These are phyloP conservation scores for Fraxinus quadrangulata DNA, from an alignment of 257 asterid genomes.

Conservation along the genomic window DNA sequence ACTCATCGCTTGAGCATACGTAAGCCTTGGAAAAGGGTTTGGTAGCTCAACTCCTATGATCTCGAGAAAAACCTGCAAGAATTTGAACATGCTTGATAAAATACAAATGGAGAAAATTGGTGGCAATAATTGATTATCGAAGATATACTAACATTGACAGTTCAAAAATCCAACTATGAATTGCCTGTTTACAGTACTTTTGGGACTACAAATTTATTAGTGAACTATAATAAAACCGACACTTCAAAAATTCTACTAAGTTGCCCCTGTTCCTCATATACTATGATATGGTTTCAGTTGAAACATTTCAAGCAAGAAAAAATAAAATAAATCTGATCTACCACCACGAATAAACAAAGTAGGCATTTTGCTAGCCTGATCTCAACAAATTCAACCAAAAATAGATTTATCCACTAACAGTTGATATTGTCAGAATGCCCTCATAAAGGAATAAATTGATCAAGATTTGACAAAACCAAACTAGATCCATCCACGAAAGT, in stretches of 20 bases:
- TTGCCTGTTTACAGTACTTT: not conserved
- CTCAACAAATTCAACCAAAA: not conserved
- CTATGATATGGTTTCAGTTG: not conserved
- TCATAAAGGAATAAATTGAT: not conserved
- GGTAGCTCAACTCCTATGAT: conserved; percentile 86
- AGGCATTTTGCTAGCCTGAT: not conserved
- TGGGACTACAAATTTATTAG: not conserved
- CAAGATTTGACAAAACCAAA: not conserved
- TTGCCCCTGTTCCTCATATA: not conserved
- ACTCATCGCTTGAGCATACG: conserved; percentile 85
- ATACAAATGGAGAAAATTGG: conserved; percentile 10
- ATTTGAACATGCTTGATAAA: conserved; percentile 22
- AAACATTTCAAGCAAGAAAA: not conserved
- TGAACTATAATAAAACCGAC: not conserved
- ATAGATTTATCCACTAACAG: not conserved
- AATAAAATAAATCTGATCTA: not conserved
- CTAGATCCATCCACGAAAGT: not conserved
- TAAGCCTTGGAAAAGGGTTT: conserved; percentile 86
- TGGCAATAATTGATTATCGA: not conserved
- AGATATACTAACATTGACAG: not conserved
- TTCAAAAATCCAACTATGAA: not conserved
- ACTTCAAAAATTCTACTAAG: not conserved
- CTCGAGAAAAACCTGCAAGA: conserved; percentile 77
- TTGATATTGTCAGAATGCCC: not conserved
- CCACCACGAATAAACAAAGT: not conserved